phyloP scores from a whole-genome alignment of 192 early-diverging fungal species.

The Nowakowskiella sp. region DNA sequence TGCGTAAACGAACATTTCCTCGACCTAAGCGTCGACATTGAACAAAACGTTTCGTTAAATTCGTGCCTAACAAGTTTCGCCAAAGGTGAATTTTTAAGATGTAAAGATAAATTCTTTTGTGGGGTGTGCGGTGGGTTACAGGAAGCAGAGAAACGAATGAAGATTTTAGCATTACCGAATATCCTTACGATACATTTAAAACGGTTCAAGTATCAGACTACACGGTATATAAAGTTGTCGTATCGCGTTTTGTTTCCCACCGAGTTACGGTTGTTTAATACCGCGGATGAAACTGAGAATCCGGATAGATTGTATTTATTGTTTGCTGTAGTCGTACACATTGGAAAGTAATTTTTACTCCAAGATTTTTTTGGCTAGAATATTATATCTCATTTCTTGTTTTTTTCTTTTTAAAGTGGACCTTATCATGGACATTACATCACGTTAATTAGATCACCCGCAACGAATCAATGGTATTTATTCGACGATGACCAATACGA shows the following conservation, averaged over 20 bases:
- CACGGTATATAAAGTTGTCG: constrained; percentile 86
- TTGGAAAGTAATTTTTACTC: constrained; percentile 58
- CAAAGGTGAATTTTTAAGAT: constrained; percentile 87
- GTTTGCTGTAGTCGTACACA: constrained; percentile 86
- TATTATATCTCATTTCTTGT: constrained; percentile 7
- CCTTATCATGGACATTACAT: constrained; percentile 97
- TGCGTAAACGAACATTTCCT: constrained; percentile 74
- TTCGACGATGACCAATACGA: constrained; percentile 84
- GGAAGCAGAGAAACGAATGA: constrained; percentile 97
- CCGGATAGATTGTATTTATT: constrained; percentile 79
- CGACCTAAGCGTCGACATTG: constrained; percentile 93
- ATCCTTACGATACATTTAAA: constrained; percentile 93
- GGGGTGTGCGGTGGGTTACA: constrained; percentile 89
- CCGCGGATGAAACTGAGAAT: constrained; percentile 76
- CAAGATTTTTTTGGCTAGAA: constrained; percentile 1
- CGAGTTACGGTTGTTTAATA: constrained; percentile 91
- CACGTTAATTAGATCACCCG: constrained; percentile 69
- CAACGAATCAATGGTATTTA: constrained; percentile 74
- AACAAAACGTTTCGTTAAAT: constrained; percentile 90
- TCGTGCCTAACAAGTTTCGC: constrained; percentile 93
- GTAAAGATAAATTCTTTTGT: constrained; percentile 98
- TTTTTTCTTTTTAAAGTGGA: constrained; percentile 46
- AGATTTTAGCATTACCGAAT: constrained; percentile 87
- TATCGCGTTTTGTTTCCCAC: constrained; percentile 92
- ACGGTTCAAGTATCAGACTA: constrained; percentile 90